phyloP scores from a whole-genome alignment of 139 green algal species.

The Micractinium conductrix region DNA sequence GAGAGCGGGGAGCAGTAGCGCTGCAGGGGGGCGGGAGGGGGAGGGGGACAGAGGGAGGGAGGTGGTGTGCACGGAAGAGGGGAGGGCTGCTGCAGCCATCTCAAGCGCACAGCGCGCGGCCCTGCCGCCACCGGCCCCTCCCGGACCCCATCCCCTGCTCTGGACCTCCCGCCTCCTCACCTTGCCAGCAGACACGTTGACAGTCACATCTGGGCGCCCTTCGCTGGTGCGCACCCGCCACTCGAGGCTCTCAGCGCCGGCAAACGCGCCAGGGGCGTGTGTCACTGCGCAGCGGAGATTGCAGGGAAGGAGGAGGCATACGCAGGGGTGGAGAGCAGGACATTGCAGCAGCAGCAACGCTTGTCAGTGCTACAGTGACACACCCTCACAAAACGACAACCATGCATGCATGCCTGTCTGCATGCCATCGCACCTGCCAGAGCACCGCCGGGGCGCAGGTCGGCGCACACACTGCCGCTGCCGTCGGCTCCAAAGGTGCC shows the following conservation, averaged over 20 bases:
- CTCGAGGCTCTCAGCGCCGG: background rate
- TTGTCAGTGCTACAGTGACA: too few species aligned
- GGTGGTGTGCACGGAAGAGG: background rate
- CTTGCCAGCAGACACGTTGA: slow-evolving; percentile 1
- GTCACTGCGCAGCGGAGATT: background rate
- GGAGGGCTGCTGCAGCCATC: background rate
- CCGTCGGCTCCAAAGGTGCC: slow-evolving; percentile 9
- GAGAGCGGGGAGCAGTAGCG: background rate
- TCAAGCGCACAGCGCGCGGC: background rate
- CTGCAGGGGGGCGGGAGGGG: background rate
- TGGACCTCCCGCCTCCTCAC: background rate
- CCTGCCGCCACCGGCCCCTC: background rate
- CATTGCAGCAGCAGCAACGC: too few species aligned
- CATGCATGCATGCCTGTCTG: background rate
- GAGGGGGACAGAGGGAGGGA: background rate
- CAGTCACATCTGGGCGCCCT: background rate
- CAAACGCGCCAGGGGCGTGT: background rate
- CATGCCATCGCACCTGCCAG: background rate
- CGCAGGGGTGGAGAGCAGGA: too few species aligned
- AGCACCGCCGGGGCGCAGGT: background rate
- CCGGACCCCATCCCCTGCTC: background rate
- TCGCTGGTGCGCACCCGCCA: background rate
- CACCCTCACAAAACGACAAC: background rate
- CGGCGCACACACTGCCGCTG: slow-evolving; percentile 2
- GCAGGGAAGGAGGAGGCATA: background rate